A percentile compares a stretch with the other conserved stretches of the same genome.
Conservation (phyloP, 805 yeast genomes). For the Millerozyma miso region DNA sequence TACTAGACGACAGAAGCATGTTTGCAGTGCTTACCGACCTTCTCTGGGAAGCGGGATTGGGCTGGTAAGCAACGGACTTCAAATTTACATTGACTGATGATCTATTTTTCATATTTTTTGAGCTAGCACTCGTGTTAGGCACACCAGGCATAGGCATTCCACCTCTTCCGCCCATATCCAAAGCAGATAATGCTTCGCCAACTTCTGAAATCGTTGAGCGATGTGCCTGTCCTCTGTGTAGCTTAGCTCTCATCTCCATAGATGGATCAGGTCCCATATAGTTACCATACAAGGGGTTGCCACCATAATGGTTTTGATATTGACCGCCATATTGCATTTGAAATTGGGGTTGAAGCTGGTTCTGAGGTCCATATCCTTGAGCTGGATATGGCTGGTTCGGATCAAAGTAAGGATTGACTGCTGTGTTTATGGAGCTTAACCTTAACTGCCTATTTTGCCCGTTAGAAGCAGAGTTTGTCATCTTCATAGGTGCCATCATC, state of each 20-base stretch:
- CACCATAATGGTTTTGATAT: conserved; percentile 3
- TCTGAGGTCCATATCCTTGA: conserved; percentile 4
- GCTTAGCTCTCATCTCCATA: conserved; percentile 21
- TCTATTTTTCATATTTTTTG: conserved; percentile 12
- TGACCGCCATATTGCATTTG: conserved; percentile 6
- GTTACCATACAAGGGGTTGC: conserved; percentile 10
- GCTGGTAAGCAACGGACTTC: conserved; percentile 7
- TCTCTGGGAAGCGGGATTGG: not conserved
- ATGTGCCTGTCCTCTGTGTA: conserved; percentile 27
- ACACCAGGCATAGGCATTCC: conserved; percentile 42
- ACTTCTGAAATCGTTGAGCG: conserved; percentile 33
- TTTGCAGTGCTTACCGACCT: conserved; percentile 2
- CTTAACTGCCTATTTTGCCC: not conserved
- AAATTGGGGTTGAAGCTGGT: conserved; percentile 5
- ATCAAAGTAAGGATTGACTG: conserved; percentile 6
- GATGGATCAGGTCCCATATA: conserved; percentile 24
- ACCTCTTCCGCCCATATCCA: conserved; percentile 45
- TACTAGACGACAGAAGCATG: not conserved
- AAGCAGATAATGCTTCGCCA: conserved; percentile 23
- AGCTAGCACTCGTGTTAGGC: conserved; percentile 7
- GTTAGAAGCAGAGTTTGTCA: not conserved
- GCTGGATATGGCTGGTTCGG: not conserved
- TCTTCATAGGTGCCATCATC: not conserved
- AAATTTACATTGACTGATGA: conserved; percentile 10
- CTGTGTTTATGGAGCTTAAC: not conserved